Conservation (phyloP, 2,329 filamentous ascomycete genomes). For the Boeremia lycopersici region DNA sequence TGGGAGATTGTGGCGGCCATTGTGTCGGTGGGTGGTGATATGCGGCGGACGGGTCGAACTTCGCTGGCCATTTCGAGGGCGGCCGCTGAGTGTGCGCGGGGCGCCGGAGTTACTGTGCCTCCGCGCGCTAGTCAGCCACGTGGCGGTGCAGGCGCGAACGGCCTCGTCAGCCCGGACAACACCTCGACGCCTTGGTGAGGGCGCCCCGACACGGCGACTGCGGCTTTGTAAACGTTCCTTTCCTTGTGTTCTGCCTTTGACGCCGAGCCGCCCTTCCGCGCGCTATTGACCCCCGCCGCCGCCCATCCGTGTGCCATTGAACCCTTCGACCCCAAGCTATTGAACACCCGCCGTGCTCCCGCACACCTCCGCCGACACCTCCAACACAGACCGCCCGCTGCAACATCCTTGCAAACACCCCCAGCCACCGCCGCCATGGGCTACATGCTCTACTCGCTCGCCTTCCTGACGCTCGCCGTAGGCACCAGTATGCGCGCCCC, state of each 20-base stretch:
- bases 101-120: background rate
- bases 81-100: conserved; percentile 31
- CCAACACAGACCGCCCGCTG: background rate
- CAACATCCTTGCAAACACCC: background rate
- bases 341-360: conserved; percentile 17
- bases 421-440: conserved; percentile 61
- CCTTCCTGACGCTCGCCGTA: conserved; percentile 71
- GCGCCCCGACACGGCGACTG: too few relatives aligned
- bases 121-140: too few relatives aligned
- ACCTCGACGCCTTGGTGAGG: too few relatives aligned
- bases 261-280: background rate
- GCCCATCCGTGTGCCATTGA: conserved; percentile 9
- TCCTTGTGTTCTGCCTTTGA: too few relatives aligned
- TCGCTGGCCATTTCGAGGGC: conserved; percentile 9
- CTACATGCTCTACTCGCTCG: conserved; percentile 80
- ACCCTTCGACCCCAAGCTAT: background rate
- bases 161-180: too few relatives aligned
- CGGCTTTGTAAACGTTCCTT: too few relatives aligned
- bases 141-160: too few relatives aligned
- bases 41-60: conserved; percentile 29
- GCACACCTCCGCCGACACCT: conserved; percentile 23
- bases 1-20: conserved; percentile 72
- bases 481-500: conserved; percentile 65
- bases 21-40: conserved; percentile 40
- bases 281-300: conserved; percentile 3